Evolutionary conservation across 176 grass and related monocot genomes (phyloP), one percentile per base, ranked within the genome.

Genomic region (Olyra latifolia): DNA sequence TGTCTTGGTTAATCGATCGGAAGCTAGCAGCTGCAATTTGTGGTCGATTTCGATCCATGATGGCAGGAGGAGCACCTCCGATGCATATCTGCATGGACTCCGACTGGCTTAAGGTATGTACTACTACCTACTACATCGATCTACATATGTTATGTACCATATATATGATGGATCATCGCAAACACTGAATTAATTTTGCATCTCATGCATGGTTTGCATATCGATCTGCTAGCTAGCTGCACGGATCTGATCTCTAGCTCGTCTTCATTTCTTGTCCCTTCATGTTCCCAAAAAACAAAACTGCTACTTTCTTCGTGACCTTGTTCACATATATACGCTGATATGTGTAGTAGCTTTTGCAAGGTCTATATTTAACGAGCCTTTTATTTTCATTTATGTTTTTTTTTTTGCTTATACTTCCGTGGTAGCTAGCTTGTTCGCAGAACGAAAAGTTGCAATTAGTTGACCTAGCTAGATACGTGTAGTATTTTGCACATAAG

Each of bases 1-100:
- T 57, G 16, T 12, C 12, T 42, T 19, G 57, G 6, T 32, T 29
- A 42, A 46, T 22, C 20, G 29, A 43, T 35, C 32, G 32, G 44
- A 23, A 65, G 59, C 30, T 0, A 35, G 32, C 32, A 3, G 32
- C 32, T 35, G 32, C 32, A 35, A 35, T 35, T 35, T 35, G 32
- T 3, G 10, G 62, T 19, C 20, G 23, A 50, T n/a, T n/a, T 12
- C 59, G 23, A 84, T 48, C 69, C 55, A 86, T 93, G 72, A 92
- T 95, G 83, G 78, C 89, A 72, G 82, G 87, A 49, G 69, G 65
- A 69, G 56, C 74, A 65, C 83, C 90, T 71, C 81, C 87, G 73
- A 90, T 96, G 90, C 93, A 96, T 60, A 87, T 96, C 64, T 90
- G 88, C 87, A 86, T 96, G 90, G 93, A 96, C 76, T 88, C 93